Base-by-base conservation (phyloP, 768 basidiomycete genomes). In the Pulveroboletus ravenelii region DNA sequence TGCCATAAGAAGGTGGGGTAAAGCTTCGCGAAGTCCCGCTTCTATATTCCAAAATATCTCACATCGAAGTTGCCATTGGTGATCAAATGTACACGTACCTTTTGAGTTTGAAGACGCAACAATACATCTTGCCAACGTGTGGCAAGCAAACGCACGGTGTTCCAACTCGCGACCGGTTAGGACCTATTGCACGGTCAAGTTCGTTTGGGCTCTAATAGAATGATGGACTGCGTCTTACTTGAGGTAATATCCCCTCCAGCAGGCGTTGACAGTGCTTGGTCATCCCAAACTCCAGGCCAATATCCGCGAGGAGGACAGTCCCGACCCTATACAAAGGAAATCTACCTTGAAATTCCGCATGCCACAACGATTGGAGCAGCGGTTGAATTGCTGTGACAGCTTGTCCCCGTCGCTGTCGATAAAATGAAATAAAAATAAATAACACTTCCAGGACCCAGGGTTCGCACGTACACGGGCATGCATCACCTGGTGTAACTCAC, bases 231-330 rank as follows among this genome's bases (percentile, higher is more conserved):
- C 15, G 35, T 39, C 55, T 52, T 51, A 85, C 90, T 71, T 92
- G 90, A 18, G 90, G 90, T 74, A 92, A 78, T 41, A 91, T 80
- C 52, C 87, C 89, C 42, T 89, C 84, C 41, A 93, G 58, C 44
- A 91, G 75, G 50, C 74, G 76, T 55, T 71, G 74, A 50, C 81
- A 83, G 52, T 80, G 76, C 59, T 79, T 78, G 13, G 84, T 78
- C 78, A 91, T 81, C 14, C 83, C 85, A 61, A 87, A 85, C 58
- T 91, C 87, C 17, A 92, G 68, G 8, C 82, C 81, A 53, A 89
- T 69, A 59, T 93, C 91, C 1, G 91, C 90, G 17, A 93, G 76
- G 30, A 91, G 63, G 52, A 87, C 75, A 30, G 87, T 75, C 1
- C 80, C 84, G 4, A 81, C 79, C 49, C 90, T 76, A 60, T 92